Conservation (phyloP, 1,284 basidiomycete species). For the Cronartium quercuum region DNA sequence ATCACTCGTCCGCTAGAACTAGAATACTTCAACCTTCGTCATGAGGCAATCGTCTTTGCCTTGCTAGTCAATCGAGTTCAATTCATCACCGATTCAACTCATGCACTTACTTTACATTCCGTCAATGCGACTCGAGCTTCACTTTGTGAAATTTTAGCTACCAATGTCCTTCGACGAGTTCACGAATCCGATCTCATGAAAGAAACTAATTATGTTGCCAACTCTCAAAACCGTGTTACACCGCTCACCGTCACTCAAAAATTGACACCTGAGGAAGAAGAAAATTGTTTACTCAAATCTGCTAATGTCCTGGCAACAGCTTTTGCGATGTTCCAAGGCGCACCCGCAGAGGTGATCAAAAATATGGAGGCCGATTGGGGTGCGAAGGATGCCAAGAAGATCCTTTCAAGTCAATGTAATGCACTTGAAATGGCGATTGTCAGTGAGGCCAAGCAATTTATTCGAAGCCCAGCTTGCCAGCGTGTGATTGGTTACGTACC, state of each 20-base stretch:
- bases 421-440: conserved; percentile 47
- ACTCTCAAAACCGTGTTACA: not conserved
- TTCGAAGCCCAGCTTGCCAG: conserved; percentile 45
- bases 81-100: conserved; percentile 34
- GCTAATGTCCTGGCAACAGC: conserved; percentile 34
- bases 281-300: conserved; percentile 32
- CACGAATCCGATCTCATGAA: conserved; percentile 35
- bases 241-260: conserved; percentile 6
- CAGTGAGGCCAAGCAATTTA: conserved; percentile 46
- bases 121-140: conserved; percentile 45
- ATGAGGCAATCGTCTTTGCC: conserved; percentile 31
- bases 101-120: conserved; percentile 36
- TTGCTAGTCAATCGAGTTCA: conserved; percentile 33
- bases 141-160: conserved; percentile 47
- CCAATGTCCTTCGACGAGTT: conserved; percentile 42
- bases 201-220: not conserved
- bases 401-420: conserved; percentile 37
- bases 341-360: conserved; percentile 2
- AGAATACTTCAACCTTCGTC: conserved; percentile 16
- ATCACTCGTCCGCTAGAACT: conserved; percentile 35
- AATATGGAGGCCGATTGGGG: conserved; percentile 27
- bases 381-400: conserved; percentile 6
- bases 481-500: conserved; percentile 43
- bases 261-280: conserved; percentile 25
- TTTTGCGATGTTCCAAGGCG: conserved; percentile 30